A percentile compares a stretch with the other conserved stretches of the same genome.
These are phyloP conservation scores for Xylariaceae sp. DNA, from an alignment of 2,329 filamentous ascomycete species.

Conservation along the genomic window DNA sequence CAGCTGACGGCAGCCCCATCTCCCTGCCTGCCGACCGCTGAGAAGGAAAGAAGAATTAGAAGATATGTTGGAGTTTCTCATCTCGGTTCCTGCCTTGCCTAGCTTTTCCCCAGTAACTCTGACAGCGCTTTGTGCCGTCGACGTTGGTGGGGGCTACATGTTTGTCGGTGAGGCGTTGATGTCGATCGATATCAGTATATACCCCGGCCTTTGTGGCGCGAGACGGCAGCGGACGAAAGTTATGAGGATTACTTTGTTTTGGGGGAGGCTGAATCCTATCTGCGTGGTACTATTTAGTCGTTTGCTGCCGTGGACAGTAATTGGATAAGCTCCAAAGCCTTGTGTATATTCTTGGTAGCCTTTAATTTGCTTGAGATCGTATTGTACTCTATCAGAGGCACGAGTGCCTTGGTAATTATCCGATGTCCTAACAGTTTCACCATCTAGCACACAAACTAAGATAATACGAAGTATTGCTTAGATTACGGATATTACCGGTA, in stretches of 20 bases:
- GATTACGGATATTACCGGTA: constrained; percentile 17
- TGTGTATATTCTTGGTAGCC: neutral
- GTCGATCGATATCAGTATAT: constrained; percentile 5
- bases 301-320: neutral
- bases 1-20: neutral
- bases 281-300: neutral
- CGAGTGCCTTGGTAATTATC: neutral
- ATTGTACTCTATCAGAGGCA: neutral
- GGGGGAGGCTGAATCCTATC: neutral
- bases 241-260: constrained; percentile 17
- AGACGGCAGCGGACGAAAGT: constrained; percentile 11
- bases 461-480: constrained; percentile 15
- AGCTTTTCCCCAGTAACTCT: constrained; percentile 10
- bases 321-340: neutral
- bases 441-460: neutral
- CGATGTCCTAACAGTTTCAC: neutral
- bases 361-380: neutral
- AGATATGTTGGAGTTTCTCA: constrained; percentile 22
- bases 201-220: constrained; percentile 15
- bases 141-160: neutral
- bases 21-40: constrained; percentile 6
- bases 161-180: constrained; percentile 17
- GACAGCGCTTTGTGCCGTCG: constrained; percentile 1
- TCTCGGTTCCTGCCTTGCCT: constrained; percentile 25
- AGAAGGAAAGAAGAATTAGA: too few relatives aligned